A percentile compares a stretch with the other conserved stretches of the same genome.
These are phyloP conservation scores for Perkinsus marinus DNA, from an alignment of 169 alveolate species.

Conservation along the genomic window DNA sequence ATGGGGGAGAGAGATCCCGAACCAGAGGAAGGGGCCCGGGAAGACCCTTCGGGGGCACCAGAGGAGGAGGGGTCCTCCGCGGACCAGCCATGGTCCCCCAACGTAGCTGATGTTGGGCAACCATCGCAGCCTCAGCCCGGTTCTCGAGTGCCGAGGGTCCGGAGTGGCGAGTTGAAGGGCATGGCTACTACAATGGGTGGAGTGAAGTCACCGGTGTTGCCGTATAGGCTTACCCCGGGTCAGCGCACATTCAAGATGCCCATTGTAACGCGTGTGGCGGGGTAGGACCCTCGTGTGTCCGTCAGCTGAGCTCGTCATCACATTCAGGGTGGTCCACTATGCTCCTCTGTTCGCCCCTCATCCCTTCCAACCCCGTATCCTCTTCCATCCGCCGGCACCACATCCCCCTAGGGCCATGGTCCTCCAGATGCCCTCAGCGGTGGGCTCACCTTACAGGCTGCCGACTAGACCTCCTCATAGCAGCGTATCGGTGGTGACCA, in stretches of 20 bases:
- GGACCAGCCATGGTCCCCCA: not conserved
- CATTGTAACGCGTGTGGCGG: not conserved
- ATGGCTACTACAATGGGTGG: not conserved
- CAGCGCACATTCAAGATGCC: not conserved
- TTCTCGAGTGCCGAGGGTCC: not conserved
- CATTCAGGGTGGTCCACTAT: not conserved
- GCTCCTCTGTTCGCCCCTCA: not conserved
- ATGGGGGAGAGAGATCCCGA: not conserved
- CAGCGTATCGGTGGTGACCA: not conserved
- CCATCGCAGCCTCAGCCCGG: not conserved
- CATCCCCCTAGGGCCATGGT: not conserved
- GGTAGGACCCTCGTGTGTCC: not conserved
- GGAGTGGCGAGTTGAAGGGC: not conserved
- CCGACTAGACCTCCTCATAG: not conserved
- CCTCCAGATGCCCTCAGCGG: not conserved
- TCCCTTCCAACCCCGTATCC: not conserved
- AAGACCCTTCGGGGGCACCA: not conserved
- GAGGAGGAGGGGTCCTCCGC: not conserved
- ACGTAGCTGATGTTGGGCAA: not conserved
- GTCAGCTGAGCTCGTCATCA: not conserved
- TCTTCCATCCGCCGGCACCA: not conserved
- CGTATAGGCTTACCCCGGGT: not conserved
- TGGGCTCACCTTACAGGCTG: not conserved
- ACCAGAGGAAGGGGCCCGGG: not conserved
- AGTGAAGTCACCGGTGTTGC: not conserved